These are phyloP conservation scores for Entelexis paramagnoliae DNA, from an alignment of 1,139 yeast genomes.

Conservation along the genomic window DNA sequence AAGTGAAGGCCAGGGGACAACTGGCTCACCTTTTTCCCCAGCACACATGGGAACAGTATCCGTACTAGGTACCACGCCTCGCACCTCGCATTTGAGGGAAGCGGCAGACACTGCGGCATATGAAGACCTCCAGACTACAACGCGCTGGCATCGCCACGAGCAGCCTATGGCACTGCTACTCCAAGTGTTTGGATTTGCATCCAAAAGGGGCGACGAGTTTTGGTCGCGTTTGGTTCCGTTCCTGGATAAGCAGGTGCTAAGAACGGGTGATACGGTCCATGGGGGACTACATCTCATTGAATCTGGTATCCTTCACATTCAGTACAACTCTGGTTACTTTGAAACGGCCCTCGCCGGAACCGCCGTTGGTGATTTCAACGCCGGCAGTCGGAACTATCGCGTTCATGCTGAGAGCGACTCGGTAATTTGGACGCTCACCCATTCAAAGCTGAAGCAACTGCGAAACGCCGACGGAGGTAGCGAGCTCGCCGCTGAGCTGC, in stretches of 20 bases:
- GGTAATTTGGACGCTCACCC: conserved; percentile 42
- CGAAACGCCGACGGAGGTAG: conserved; percentile 37
- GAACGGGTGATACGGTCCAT: conserved; percentile 32
- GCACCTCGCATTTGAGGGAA: conserved; percentile 49
- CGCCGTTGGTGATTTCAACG: conserved; percentile 62
- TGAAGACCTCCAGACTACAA: conserved; percentile 29
- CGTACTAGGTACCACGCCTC: conserved; percentile 40
- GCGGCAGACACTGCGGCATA: conserved; percentile 51
- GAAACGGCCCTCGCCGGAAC: conserved; percentile 85
- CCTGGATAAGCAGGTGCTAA: conserved; percentile 30
- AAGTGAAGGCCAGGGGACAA: neutral
- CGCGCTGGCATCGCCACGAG: conserved; percentile 32
- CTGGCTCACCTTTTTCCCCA: neutral
- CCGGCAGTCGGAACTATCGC: neutral
- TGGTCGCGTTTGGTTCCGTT: conserved; percentile 52
- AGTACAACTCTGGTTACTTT: conserved; percentile 46
- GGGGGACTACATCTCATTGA: conserved; percentile 41
- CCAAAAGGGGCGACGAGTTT: conserved; percentile 50
- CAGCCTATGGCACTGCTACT: conserved; percentile 61
- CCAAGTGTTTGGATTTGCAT: conserved; percentile 60
- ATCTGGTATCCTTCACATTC: conserved; percentile 63
- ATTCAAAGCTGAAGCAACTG: conserved; percentile 42
- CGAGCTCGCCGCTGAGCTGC: conserved; percentile 57
- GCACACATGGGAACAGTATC: neutral
- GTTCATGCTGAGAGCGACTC: conserved; percentile 13